These are phyloP conservation scores for Ormosia semicastrata DNA, from an alignment of 306 rosid genomes.

Conservation along the genomic window DNA sequence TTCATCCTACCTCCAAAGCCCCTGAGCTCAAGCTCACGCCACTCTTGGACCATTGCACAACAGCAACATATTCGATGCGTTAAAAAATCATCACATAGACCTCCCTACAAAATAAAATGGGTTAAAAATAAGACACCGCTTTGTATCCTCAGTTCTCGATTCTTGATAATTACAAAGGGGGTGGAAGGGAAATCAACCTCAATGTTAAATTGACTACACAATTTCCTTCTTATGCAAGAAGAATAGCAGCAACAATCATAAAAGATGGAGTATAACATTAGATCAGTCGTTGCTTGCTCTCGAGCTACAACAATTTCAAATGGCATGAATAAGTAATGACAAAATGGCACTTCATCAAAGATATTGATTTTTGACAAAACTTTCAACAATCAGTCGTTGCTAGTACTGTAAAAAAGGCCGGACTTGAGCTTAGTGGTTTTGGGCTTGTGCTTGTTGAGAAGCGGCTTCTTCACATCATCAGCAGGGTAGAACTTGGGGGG, in stretches of 20 bases:
- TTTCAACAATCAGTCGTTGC: no score
- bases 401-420: no score
- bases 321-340: neutral
- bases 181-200: conserved; percentile 16
- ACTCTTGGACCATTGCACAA: conserved; percentile 45
- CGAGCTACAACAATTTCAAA: conserved; percentile 30
- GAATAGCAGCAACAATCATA: conserved; percentile 42
- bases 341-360: neutral
- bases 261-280: conserved; percentile 25
- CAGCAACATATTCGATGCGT: conserved; percentile 46
- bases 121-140: neutral
- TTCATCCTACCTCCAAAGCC: conserved; percentile 23
- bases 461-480: no score
- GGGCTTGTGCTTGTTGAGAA: no score
- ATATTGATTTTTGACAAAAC: no score
- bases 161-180: neutral
- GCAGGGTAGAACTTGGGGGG: no score
- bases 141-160: no score
- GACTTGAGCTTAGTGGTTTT: no score
- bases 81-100: conserved; percentile 32
- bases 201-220: conserved; percentile 26
- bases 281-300: conserved; percentile 21
- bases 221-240: conserved; percentile 36
- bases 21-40: conserved; percentile 32
- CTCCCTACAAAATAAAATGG: conserved; percentile 22